Conservation (phyloP, 495 filamentous ascomycete species). For the Penicillium coffeae region DNA sequence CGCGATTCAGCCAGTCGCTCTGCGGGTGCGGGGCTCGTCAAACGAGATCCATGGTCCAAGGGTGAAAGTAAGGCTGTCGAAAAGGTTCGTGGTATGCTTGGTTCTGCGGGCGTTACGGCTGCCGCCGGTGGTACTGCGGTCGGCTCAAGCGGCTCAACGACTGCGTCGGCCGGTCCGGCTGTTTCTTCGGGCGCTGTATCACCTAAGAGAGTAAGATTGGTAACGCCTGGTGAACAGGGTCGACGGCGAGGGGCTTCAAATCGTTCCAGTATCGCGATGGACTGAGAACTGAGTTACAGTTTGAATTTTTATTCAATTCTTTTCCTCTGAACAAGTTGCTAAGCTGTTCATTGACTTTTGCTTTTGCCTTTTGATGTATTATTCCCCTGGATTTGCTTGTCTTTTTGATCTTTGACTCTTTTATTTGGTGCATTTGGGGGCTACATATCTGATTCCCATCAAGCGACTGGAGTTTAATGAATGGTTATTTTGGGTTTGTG, state of each 20-base stretch:
- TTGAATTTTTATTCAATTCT: neutral
- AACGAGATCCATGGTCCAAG: constrained; percentile 40
- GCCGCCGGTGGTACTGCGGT: constrained; percentile 15
- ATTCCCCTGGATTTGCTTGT: neutral
- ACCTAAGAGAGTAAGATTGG: constrained; percentile 43
- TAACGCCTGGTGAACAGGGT: constrained; percentile 42
- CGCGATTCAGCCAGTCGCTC: constrained; percentile 36
- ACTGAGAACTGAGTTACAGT: neutral
- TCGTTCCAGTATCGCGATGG: constrained; percentile 23
- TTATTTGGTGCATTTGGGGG: neutral
- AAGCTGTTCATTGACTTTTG: too few species aligned
- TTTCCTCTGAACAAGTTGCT: neutral
- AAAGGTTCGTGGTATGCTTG: constrained; percentile 46
- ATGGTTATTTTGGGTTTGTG: neutral
- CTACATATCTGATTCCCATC: neutral
- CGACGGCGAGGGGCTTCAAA: constrained; percentile 19
- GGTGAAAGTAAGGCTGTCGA: constrained; percentile 45
- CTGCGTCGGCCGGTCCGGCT: constrained; percentile 15
- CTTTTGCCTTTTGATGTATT: neutral
- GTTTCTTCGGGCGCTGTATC: constrained; percentile 32
- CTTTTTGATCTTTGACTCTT: neutral
- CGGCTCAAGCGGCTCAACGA: constrained; percentile 19
- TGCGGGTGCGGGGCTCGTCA: constrained; percentile 35
- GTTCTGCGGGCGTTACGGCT: constrained; percentile 25
- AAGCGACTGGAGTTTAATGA: neutral